A percentile compares a stretch with the other conserved stretches of the same genome.
These are phyloP conservation scores for Colletotrichum eremochloae DNA, from an alignment of 2,329 filamentous ascomycete genomes.

Conservation along the genomic window DNA sequence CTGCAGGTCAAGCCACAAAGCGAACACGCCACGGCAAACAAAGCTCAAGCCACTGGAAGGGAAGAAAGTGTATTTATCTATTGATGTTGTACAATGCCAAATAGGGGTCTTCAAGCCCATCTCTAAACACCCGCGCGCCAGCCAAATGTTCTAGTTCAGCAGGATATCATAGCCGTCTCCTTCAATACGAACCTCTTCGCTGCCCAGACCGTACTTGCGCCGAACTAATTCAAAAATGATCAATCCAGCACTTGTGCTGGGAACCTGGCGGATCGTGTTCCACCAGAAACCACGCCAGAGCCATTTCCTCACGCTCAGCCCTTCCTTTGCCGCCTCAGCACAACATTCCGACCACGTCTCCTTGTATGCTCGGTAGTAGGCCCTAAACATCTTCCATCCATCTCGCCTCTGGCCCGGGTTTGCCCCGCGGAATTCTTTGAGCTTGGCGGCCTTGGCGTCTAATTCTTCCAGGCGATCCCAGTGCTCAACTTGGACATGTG, in stretches of 20 bases:
- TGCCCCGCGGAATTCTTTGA: slow-evolving; percentile 52
- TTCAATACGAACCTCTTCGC: slow-evolving; percentile 73
- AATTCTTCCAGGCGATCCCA: slow-evolving; percentile 80
- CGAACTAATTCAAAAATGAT: slow-evolving; percentile 85
- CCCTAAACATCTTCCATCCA: slow-evolving; percentile 67
- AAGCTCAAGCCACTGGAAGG: background rate
- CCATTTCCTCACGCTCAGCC: slow-evolving; percentile 71
- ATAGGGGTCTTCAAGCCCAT: slow-evolving; percentile 14
- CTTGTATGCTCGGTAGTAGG: slow-evolving; percentile 79
- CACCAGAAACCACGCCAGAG: slow-evolving; percentile 80
- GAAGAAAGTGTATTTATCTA: background rate
- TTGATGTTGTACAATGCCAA: slow-evolving; percentile 22
- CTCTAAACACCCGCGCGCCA: slow-evolving; percentile 29
- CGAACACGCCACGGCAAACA: background rate
- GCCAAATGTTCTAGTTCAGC: slow-evolving; percentile 56
- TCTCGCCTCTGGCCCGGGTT: slow-evolving; percentile 52
- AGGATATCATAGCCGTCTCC: slow-evolving; percentile 81
- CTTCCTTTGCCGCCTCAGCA: slow-evolving; percentile 67
- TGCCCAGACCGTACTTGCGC: slow-evolving; percentile 76
- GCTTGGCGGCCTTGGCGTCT: slow-evolving; percentile 69
- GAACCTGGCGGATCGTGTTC: slow-evolving; percentile 79
- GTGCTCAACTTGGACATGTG: slow-evolving; percentile 78
- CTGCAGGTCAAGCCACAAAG: background rate
- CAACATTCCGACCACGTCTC: slow-evolving; percentile 74
- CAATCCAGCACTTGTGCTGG: slow-evolving; percentile 80